Base-by-base conservation (phyloP, 148 eudicot species). In the Chenopodium formosanum region DNA sequence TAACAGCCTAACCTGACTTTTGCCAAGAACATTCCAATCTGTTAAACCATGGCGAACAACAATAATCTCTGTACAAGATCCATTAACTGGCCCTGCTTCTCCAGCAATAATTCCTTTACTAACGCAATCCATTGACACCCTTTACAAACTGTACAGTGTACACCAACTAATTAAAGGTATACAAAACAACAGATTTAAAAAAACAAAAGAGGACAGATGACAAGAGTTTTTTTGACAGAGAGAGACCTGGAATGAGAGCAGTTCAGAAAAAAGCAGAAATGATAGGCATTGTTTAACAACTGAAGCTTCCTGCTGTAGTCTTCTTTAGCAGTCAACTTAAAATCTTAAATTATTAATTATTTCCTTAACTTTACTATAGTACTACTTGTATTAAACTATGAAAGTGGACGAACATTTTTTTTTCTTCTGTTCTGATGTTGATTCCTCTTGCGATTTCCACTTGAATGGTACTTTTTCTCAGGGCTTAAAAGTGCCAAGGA, bases 1-100 rank as follows among this genome's bases (percentile, higher is more conserved):
- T 65, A 20, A 13, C 27, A 47, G 74, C 20, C 75, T 32, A 4
- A 92, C 96, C 83, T 94, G 98, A 58, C 91, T 82, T 90, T 91
- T 92, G 9, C 82, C 85, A 80, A 79, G 83, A 73, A 90, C 88
- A 81, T 94, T 94, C 98, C 98, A 94, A 70, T 91, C 94, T 9
- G 98, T 84, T 58, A 80, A 80, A 9, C 86, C 86, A 80, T 84
- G 86, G 47, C 86, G 83, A 84, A 84, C 83, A 69, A 80, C 74
- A 53, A 84, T 75, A 62, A 84, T 84, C 73, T 84, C 80, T 2
- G 86, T 70, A 70, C 31, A 70, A n/a, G 66, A 58, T 65, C 22
- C 65, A 67, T 76, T 27, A 58, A 27, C 56, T 2, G 9, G 71
- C 47, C 25, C 44, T 13, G 22, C 47, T 37, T 70, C 78, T 13